Evolutionary conservation across 768 basidiomycete genomes (phyloP).

Genomic region (Leucocoprinus birnbaumii): DNA sequence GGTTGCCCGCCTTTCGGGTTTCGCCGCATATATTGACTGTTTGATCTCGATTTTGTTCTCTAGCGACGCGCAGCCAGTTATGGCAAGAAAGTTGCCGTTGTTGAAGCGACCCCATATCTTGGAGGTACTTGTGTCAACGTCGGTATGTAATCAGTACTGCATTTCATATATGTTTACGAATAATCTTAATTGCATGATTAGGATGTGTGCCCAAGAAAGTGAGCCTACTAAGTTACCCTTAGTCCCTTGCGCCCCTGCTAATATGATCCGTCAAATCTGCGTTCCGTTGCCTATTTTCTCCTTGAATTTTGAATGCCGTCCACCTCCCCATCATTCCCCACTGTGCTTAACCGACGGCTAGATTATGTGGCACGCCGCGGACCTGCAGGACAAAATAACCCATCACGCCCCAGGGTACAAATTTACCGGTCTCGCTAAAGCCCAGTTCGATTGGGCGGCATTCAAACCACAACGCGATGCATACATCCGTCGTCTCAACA

Average conservation of each 20-base stretch:
- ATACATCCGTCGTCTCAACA: slow-evolving; percentile 87
- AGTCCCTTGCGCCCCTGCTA: background rate
- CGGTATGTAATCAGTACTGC: too few relatives aligned
- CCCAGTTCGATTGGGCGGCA: slow-evolving; percentile 82
- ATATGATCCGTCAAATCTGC: slow-evolving; percentile 4
- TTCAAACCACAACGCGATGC: slow-evolving; percentile 96
- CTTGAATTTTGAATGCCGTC: background rate
- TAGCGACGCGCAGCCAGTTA: slow-evolving; percentile 90
- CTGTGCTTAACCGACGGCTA: slow-evolving; percentile 24
- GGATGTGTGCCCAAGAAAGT: slow-evolving; percentile 99
- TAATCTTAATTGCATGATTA: slow-evolving; percentile 27
- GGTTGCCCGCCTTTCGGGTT: background rate
- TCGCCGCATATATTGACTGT: background rate
- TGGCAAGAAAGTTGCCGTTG: slow-evolving; percentile 89
- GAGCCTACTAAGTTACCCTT: slow-evolving; percentile 13
- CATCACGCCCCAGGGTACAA: slow-evolving; percentile 75
- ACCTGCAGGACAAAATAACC: slow-evolving; percentile 80
- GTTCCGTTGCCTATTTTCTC: background rate
- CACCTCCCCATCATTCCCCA: background rate
- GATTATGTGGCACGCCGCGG: slow-evolving; percentile 99
- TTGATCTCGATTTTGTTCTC: background rate
- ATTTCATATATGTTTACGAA: too few relatives aligned
- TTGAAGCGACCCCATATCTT: slow-evolving; percentile 70
- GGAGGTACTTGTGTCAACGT: slow-evolving; percentile 99
- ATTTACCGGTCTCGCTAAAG: slow-evolving; percentile 54